Evolutionary conservation across 225 moss, liverwort and hornwort genomes (phyloP).

Genomic region (Bryoerythrophyllum caledonicum): DNA sequence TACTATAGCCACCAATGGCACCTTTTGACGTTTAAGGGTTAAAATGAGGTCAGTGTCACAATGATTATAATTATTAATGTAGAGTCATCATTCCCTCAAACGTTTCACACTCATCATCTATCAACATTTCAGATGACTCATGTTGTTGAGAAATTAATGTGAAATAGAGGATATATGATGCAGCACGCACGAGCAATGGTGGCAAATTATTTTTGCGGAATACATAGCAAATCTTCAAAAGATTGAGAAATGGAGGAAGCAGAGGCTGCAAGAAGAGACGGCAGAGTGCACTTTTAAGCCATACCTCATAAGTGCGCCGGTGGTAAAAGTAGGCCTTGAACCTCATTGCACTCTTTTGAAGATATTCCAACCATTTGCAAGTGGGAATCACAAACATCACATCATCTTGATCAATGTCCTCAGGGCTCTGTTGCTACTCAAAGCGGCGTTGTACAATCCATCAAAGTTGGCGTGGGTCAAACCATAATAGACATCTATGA

Average conservation of each 20-base stretch:
- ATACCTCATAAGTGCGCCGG: constrained; percentile 34
- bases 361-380: background rate
- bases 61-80: too few relatives aligned
- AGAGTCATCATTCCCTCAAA: background rate
- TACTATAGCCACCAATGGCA: too few relatives aligned
- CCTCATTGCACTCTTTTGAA: background rate
- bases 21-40: too few relatives aligned
- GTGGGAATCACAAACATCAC: background rate
- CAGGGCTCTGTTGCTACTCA: constrained; percentile 16
- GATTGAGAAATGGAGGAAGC: constrained; percentile 65
- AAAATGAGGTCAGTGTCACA: too few relatives aligned
- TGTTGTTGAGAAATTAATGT: background rate
- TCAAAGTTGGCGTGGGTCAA: background rate
- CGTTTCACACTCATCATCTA: background rate
- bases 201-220: constrained; percentile 62
- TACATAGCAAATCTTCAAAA: constrained; percentile 59
- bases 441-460: background rate
- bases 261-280: constrained; percentile 64
- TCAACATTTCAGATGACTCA: background rate
- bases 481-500: constrained; percentile 49
- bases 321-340: constrained; percentile 44
- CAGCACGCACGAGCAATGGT: constrained; percentile 88
- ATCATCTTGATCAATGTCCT: constrained; percentile 19
- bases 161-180: too few relatives aligned
- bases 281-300: constrained; percentile 88